Evolutionary conservation across 176 grass and related monocot genomes (phyloP).

Genomic region (Avena atlantica): DNA sequence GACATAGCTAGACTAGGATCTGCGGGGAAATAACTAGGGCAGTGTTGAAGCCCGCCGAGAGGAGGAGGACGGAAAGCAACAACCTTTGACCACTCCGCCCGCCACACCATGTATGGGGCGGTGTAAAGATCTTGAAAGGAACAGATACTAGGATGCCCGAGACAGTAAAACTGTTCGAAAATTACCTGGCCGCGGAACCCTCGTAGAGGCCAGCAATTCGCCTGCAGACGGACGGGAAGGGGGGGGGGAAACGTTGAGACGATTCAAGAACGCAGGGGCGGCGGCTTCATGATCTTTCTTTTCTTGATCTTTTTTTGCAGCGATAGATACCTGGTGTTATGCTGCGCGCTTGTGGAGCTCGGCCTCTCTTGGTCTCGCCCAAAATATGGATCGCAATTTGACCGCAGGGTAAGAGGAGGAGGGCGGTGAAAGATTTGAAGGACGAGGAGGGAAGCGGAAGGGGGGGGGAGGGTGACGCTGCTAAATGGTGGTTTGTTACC

Average conservation of each 20-base stretch:
- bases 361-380: neutral
- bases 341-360: conserved; percentile 29
- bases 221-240: conserved; percentile 1
- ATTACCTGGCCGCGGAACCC: conserved; percentile 50
- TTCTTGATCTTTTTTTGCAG: neutral
- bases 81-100: conserved; percentile 60
- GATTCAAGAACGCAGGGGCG: conserved; percentile 32
- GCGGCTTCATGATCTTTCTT: conserved; percentile 10
- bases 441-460: conserved; percentile 47
- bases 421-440: conserved; percentile 56
- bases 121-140: conserved; percentile 66
- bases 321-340: conserved; percentile 31
- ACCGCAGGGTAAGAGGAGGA: conserved; percentile 36
- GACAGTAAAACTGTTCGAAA: conserved; percentile 45
- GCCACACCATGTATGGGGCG: conserved; percentile 45
- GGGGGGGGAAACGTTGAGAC: neutral
- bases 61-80: conserved; percentile 55
- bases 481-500: conserved; percentile 55
- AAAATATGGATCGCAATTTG: conserved; percentile 49
- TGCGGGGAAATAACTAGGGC: conserved; percentile 52
- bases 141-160: conserved; percentile 44
- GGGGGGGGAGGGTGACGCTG: conserved; percentile 23
- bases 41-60: conserved; percentile 56
- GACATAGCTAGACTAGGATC: conserved; percentile 56
- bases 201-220: conserved; percentile 36